A percentile compares a stretch with the other conserved stretches of the same genome.
Conservation (phyloP, 2,329 filamentous ascomycete genomes). For the Aspergillus neotritici region DNA sequence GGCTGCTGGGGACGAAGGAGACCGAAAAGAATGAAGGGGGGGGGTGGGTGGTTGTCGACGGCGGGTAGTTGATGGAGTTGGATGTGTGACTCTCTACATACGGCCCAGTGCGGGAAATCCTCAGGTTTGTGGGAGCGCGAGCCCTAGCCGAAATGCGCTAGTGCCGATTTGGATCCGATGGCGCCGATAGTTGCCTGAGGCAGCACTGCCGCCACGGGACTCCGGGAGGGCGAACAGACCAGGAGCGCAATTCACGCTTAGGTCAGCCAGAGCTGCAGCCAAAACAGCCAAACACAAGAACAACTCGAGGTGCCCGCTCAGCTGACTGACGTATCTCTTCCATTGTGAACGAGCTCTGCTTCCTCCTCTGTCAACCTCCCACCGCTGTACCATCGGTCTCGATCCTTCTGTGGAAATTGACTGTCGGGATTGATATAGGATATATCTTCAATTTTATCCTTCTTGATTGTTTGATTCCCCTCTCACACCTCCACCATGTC, state of each 20-base stretch:
- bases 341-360: no score
- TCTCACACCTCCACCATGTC: slow-evolving; percentile 57
- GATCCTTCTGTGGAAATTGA: no score
- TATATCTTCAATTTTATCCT: background rate
- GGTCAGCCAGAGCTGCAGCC: slow-evolving; percentile 7
- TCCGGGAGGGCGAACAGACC: slow-evolving; percentile 5
- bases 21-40: slow-evolving; percentile 29
- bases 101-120: slow-evolving; percentile 33
- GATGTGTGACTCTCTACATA: slow-evolving; percentile 34
- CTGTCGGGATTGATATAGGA: no score
- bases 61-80: slow-evolving; percentile 39
- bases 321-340: slow-evolving; percentile 8
- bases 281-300: no score
- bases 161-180: slow-evolving; percentile 28
- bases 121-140: slow-evolving; percentile 42
- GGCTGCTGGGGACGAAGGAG: slow-evolving; percentile 41
- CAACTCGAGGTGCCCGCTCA: slow-evolving; percentile 5
- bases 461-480: slow-evolving; percentile 7
- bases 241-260: slow-evolving; percentile 3
- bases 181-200: slow-evolving; percentile 14
- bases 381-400: no score
- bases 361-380: no score
- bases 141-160: slow-evolving; percentile 40
- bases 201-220: background rate
- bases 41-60: slow-evolving; percentile 38